Evolutionary conservation across 1,139 yeast genomes (phyloP).

Genomic region (Suhomyces panamericanus): DNA sequence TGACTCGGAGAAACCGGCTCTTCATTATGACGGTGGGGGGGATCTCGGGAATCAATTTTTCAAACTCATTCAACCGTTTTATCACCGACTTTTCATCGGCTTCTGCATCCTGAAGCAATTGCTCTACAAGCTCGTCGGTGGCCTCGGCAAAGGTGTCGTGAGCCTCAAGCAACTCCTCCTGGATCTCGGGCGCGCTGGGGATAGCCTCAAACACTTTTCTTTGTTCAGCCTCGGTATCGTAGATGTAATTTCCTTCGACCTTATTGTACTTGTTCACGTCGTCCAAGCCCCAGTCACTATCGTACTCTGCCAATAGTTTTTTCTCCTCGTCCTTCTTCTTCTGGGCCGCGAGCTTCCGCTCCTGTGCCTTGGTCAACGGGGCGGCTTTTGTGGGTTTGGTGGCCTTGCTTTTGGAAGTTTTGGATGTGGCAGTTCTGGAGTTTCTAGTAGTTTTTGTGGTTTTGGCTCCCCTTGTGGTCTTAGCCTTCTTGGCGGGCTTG

Average conservation of each 20-base stretch:
- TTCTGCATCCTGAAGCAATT: slow-evolving; percentile 17
- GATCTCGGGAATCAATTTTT: slow-evolving; percentile 18
- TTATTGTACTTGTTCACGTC: slow-evolving; percentile 23
- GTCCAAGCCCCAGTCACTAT: slow-evolving; percentile 49
- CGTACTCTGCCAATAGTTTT: slow-evolving; percentile 27
- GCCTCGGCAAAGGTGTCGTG: slow-evolving; percentile 23
- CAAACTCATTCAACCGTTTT: slow-evolving; percentile 21
- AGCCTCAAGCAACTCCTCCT: slow-evolving; percentile 19
- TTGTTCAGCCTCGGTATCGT: slow-evolving; percentile 36
- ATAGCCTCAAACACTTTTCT: slow-evolving; percentile 25
- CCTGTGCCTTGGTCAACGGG: slow-evolving; percentile 15
- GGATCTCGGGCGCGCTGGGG: slow-evolving; percentile 26
- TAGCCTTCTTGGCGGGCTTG: slow-evolving; percentile 1
- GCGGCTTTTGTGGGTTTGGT: slow-evolving; percentile 4
- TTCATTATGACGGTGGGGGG: slow-evolving; percentile 35
- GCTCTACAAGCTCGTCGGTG: slow-evolving; percentile 20
- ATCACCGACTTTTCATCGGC: slow-evolving; percentile 18
- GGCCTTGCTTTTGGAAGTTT: slow-evolving; percentile 7
- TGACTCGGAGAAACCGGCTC: slow-evolving; percentile 33
- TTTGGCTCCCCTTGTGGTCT: slow-evolving; percentile 10
- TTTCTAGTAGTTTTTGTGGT: slow-evolving; percentile 10
- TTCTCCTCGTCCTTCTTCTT: slow-evolving; percentile 25
- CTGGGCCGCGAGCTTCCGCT: slow-evolving; percentile 19
- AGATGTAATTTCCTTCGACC: slow-evolving; percentile 37
- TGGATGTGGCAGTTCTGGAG: slow-evolving; percentile 4